Evolutionary conservation across 371 early-diverging fungal genomes (phyloP).

Genomic region (Lichtheimia ramosa): DNA sequence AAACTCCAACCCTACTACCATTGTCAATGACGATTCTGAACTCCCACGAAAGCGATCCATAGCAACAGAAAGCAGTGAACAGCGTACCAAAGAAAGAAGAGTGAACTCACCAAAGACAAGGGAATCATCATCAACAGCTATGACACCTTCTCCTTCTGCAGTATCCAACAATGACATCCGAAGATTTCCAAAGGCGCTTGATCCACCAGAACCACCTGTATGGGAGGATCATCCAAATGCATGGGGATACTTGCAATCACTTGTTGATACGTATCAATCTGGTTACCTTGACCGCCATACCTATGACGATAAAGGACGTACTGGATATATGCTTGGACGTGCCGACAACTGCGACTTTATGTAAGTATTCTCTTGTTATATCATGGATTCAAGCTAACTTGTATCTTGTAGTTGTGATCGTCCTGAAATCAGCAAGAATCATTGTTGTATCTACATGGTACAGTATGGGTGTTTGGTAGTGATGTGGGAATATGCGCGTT

Average conservation of each 20-base stretch:
- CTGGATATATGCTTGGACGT: slow-evolving; percentile 74
- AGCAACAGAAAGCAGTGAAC: too few species aligned
- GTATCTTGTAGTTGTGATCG: too few species aligned
- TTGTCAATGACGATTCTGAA: background rate
- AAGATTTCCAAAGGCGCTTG: background rate
- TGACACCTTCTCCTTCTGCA: background rate
- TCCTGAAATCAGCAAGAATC: too few species aligned
- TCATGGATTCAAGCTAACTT: background rate
- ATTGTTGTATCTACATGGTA: too few species aligned
- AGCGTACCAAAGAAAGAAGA: too few species aligned
- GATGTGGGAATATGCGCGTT: background rate
- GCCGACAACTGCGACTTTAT: slow-evolving; percentile 60
- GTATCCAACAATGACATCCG: background rate
- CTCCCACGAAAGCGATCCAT: too few species aligned
- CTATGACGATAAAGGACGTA: slow-evolving; percentile 28
- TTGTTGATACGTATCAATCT: slow-evolving; percentile 34
- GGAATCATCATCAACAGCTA: too few species aligned
- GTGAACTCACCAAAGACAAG: too few species aligned
- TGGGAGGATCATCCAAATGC: slow-evolving; percentile 32
- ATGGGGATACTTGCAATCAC: slow-evolving; percentile 58
- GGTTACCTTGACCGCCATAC: slow-evolving; percentile 20
- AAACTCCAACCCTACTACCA: background rate
- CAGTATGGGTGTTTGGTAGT: too few species aligned
- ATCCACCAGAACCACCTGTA: slow-evolving; percentile 17
- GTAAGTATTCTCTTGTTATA: slow-evolving; percentile 25